phyloP scores from a whole-genome alignment of 2,329 filamentous ascomycete genomes.

The Penicillium glabrum region DNA sequence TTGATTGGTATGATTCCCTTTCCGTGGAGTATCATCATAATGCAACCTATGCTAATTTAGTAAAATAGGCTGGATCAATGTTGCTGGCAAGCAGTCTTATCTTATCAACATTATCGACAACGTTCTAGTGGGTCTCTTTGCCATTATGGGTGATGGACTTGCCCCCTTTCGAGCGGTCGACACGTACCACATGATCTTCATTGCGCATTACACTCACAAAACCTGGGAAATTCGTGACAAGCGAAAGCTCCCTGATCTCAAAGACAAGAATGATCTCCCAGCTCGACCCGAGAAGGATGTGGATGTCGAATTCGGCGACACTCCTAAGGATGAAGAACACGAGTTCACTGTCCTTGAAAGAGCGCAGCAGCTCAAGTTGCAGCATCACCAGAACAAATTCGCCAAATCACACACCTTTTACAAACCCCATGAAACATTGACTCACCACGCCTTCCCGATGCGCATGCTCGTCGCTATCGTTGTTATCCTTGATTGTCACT shows the following conservation, averaged over 20 bases:
- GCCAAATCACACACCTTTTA: conserved; percentile 84
- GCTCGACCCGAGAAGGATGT: conserved; percentile 42
- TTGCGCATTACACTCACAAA: conserved; percentile 68
- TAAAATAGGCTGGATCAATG: conserved; percentile 71
- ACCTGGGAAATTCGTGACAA: conserved; percentile 67
- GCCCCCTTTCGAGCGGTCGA: conserved; percentile 76
- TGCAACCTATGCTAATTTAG: neutral
- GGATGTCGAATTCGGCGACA: conserved; percentile 47
- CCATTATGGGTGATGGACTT: conserved; percentile 68
- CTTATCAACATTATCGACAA: conserved; percentile 70
- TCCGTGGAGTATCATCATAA: neutral
- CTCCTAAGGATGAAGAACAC: conserved; percentile 47
- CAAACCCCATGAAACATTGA: conserved; percentile 81
- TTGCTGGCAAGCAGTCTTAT: conserved; percentile 70
- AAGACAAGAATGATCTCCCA: conserved; percentile 70
- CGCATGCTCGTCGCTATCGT: conserved; percentile 73
- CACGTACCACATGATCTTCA: conserved; percentile 84
- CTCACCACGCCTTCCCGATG: conserved; percentile 76
- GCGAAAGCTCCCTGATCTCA: conserved; percentile 60
- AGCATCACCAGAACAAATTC: conserved; percentile 78
- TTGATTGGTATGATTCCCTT: conserved; percentile 62
- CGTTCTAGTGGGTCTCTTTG: conserved; percentile 69
- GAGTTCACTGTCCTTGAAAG: conserved; percentile 64
- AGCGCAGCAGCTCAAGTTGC: conserved; percentile 66
- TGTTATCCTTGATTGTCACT: conserved; percentile 77